Conservation (phyloP, 306 rosid genomes). For the Prunus davidiana region DNA sequence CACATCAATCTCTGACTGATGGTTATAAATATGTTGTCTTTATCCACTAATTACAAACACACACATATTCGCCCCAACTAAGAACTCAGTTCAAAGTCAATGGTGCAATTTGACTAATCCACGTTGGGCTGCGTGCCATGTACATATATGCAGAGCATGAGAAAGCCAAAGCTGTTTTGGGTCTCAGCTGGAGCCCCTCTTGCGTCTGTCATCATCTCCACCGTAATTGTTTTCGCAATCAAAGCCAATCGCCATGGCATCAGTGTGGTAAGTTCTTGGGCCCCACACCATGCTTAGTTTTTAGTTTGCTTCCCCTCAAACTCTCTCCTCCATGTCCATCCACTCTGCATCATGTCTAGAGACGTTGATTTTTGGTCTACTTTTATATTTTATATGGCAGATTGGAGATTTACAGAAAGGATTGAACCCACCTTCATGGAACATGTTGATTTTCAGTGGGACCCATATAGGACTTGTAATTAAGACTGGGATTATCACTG, state of each 20-base stretch:
- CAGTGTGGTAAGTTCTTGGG: slow-evolving; percentile 51
- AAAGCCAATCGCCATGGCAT: slow-evolving; percentile 78
- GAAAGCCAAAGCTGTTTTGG: slow-evolving; percentile 84
- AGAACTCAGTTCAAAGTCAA: background rate
- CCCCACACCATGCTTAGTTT: background rate
- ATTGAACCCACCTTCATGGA: slow-evolving; percentile 85
- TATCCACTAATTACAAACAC: background rate
- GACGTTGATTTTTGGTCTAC: background rate
- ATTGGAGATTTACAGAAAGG: slow-evolving; percentile 84
- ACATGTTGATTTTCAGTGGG: slow-evolving; percentile 60
- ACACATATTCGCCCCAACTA: background rate
- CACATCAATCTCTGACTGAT: background rate
- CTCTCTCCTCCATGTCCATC: background rate
- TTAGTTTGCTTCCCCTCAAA: no score
- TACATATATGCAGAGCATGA: slow-evolving; percentile 49
- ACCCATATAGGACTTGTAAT: slow-evolving; percentile 52
- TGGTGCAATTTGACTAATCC: background rate
- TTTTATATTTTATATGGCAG: slow-evolving; percentile 36
- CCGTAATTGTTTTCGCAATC: slow-evolving; percentile 64
- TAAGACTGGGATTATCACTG: slow-evolving; percentile 83
- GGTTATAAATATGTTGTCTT: background rate
- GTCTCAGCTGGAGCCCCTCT: slow-evolving; percentile 96
- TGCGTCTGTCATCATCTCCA: slow-evolving; percentile 69
- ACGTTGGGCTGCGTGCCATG: background rate
- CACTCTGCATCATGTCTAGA: background rate